Conservation (phyloP, 352 stramenopile species). For the Thraustochytrium striatum region DNA sequence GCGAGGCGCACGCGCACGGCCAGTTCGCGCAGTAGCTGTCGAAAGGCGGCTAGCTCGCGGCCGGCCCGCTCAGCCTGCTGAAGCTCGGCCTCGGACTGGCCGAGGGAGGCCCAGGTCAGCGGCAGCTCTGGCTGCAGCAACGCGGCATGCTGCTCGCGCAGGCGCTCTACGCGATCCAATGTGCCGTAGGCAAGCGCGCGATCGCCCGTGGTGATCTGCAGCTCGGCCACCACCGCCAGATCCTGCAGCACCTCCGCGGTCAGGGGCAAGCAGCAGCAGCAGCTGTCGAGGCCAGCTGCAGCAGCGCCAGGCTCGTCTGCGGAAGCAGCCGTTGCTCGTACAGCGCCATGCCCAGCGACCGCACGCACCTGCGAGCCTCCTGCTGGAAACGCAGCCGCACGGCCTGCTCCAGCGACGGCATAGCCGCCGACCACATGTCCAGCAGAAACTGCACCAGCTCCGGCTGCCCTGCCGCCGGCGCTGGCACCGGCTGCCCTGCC, state of each 20-base stretch:
- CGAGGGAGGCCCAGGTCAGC: too few relatives aligned
- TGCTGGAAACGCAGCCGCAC: not conserved
- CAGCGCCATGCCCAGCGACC: not conserved
- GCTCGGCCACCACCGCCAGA: constrained; percentile 5
- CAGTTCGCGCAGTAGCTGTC: too few relatives aligned
- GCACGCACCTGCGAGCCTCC: not conserved
- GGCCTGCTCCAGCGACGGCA: not conserved
- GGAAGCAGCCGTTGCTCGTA: constrained; percentile 3
- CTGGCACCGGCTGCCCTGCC: too few relatives aligned
- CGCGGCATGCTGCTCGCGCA: not conserved
- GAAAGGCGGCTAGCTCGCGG: too few relatives aligned
- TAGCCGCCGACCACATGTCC: not conserved
- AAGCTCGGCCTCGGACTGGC: too few relatives aligned
- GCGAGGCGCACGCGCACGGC: too few relatives aligned
- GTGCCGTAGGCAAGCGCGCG: constrained; percentile 14
- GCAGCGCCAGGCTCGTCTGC: not conserved
- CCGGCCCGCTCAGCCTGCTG: too few relatives aligned
- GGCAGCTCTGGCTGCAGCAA: too few relatives aligned
- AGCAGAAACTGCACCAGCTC: not conserved
- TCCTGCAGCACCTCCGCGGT: constrained; percentile 10
- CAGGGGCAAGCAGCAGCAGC: not conserved
- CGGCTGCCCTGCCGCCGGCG: too few relatives aligned
- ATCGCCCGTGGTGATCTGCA: constrained; percentile 32
- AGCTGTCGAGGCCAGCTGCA: not conserved
- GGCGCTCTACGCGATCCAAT: not conserved